Evolutionary conservation across 2,329 filamentous ascomycete species (phyloP).

Genomic region (Cercospora beticola): DNA sequence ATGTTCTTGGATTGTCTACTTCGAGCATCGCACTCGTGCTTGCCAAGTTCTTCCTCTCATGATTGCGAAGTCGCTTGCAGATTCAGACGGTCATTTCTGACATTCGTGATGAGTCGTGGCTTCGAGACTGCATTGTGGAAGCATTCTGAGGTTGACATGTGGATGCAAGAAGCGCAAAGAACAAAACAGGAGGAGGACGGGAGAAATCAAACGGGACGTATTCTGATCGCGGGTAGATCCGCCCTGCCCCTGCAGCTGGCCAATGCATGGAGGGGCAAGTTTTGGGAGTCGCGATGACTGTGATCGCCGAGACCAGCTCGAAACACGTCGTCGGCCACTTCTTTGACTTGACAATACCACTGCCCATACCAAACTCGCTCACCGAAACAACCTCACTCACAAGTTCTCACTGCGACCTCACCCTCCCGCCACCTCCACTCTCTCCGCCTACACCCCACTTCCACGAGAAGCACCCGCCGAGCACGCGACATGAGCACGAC

Average conservation of each 20-base stretch:
- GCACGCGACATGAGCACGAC: constrained; percentile 17
- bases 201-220: no score
- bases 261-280: constrained; percentile 4
- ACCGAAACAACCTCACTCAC: neutral
- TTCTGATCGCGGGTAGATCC: constrained; percentile 3
- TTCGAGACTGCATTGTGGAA: no score
- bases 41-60: no score
- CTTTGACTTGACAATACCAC: neutral
- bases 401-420: neutral
- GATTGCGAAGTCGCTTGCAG: no score
- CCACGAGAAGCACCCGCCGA: neutral
- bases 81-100: no score
- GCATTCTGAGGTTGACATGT: no score
- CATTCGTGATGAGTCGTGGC: no score
- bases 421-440: neutral
- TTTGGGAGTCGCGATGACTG: constrained; percentile 4
- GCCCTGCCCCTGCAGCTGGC: neutral
- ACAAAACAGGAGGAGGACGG: no score
- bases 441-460: neutral
- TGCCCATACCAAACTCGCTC: neutral
- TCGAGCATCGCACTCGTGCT: no score
- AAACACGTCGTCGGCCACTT: neutral
- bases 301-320: constrained; percentile 4
- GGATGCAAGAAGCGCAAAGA: no score
- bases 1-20: no score